phyloP scores from a whole-genome alignment of 108 stramenopile species.

The Epithemia pelagica region DNA sequence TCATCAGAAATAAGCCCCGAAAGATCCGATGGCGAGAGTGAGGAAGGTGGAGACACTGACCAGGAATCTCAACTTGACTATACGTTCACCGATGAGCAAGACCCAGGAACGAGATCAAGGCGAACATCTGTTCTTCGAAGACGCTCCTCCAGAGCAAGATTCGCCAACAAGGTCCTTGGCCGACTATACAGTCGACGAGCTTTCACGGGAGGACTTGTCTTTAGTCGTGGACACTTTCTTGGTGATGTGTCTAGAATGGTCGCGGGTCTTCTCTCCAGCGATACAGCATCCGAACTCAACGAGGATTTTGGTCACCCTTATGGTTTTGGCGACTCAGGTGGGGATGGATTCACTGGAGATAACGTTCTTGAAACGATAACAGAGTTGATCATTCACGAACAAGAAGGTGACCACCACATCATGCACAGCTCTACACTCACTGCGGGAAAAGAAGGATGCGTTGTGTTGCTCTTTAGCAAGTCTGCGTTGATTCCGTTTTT shows the following conservation, averaged over 20 bases:
- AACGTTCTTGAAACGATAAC: slow-evolving; percentile 24
- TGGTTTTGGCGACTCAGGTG: slow-evolving; percentile 46
- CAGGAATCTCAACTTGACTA: slow-evolving; percentile 20
- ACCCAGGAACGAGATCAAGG: slow-evolving; percentile 16
- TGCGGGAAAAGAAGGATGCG: slow-evolving; percentile 83
- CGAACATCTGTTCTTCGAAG: slow-evolving; percentile 24
- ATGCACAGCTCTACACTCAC: slow-evolving; percentile 75
- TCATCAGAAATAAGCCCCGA: neutral
- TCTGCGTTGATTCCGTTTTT: slow-evolving; percentile 66
- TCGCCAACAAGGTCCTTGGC: slow-evolving; percentile 78
- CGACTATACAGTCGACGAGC: slow-evolving; percentile 70
- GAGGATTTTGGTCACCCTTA: slow-evolving; percentile 16
- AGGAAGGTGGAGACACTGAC: slow-evolving; percentile 5
- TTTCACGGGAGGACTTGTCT: slow-evolving; percentile 72
- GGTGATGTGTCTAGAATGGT: slow-evolving; percentile 87
- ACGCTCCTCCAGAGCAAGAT: slow-evolving; percentile 54
- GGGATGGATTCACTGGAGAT: slow-evolving; percentile 8
- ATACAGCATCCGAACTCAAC: slow-evolving; percentile 15
- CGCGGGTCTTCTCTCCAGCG: slow-evolving; percentile 49
- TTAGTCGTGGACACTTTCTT: slow-evolving; percentile 81
- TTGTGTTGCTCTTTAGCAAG: slow-evolving; percentile 68
- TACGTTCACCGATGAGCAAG: slow-evolving; percentile 18
- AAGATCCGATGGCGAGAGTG: slow-evolving; percentile 11
- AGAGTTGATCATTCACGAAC: slow-evolving; percentile 47
- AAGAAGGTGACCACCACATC: slow-evolving; percentile 36